phyloP scores from a whole-genome alignment of 768 basidiomycete genomes.

The Boletus edulis region DNA sequence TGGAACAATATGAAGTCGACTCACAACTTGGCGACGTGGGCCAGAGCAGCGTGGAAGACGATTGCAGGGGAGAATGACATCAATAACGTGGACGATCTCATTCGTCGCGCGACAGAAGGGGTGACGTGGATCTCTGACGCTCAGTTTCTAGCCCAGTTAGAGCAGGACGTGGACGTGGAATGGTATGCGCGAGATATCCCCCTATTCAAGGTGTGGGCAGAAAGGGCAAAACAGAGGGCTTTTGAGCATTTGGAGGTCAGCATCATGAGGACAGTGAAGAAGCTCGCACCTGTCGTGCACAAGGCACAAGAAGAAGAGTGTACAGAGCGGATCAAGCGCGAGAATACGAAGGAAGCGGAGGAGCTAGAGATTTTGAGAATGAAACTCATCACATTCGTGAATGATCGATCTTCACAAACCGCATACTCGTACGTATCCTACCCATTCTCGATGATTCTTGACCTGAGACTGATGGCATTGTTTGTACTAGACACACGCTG shows the following conservation, averaged over 20 bases:
- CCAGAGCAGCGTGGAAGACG: too few relatives aligned
- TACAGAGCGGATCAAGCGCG: background rate
- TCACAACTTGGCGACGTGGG: too few relatives aligned
- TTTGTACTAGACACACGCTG: slow-evolving; percentile 13
- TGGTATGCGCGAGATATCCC: background rate
- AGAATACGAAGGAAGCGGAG: background rate
- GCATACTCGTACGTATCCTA: background rate
- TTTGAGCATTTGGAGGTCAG: background rate
- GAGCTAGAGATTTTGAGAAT: slow-evolving; percentile 12
- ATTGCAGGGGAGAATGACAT: too few relatives aligned
- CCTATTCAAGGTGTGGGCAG: background rate
- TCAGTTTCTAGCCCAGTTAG: background rate
- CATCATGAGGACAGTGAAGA: slow-evolving; percentile 7
- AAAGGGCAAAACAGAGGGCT: background rate
- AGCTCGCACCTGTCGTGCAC: slow-evolving; percentile 5
- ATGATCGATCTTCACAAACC: slow-evolving; percentile 5
- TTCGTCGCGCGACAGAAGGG: background rate
- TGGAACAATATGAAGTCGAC: too few relatives aligned
- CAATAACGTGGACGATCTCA: too few relatives aligned
- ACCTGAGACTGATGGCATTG: background rate
- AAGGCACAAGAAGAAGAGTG: slow-evolving; percentile 6
- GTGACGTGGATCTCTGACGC: background rate
- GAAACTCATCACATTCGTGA: slow-evolving; percentile 18
- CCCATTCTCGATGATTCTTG: too few relatives aligned
- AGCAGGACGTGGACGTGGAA: background rate